Percentiles rank a stretch among this genome's conserved stretches.
Evolutionary conservation across 192 early-diverging fungal genomes (phyloP).

Genomic region (Coemansia biformis): DNA sequence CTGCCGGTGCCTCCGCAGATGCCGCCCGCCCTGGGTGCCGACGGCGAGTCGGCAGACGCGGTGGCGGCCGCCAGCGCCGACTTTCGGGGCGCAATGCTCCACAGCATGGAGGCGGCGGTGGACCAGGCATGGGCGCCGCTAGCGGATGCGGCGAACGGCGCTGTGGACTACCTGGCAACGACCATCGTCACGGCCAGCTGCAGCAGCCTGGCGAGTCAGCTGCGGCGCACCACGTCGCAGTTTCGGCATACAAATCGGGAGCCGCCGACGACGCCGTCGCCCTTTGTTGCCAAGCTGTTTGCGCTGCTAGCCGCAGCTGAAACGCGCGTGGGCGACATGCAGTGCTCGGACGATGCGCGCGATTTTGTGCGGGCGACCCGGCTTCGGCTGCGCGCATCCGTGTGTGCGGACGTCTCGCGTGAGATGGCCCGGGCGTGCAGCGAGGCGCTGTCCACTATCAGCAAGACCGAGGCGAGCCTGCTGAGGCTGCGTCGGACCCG

Average conservation of each 20-base stretch:
- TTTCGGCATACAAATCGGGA: slow-evolving; percentile 37
- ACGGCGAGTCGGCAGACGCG: too few species aligned
- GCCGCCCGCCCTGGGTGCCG: too few species aligned
- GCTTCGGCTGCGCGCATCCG: slow-evolving; percentile 9
- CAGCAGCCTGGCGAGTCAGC: slow-evolving; percentile 21
- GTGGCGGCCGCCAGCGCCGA: too few species aligned
- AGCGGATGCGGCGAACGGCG: background rate
- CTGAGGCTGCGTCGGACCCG: slow-evolving; percentile 11
- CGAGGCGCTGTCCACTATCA: slow-evolving; percentile 38
- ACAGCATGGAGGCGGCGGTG: slow-evolving; percentile 7
- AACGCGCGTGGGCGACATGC: background rate
- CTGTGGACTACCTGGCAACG: slow-evolving; percentile 6
- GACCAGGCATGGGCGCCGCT: slow-evolving; percentile 11
- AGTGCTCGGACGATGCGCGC: background rate
- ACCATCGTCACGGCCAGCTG: slow-evolving; percentile 18
- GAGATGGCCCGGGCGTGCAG: slow-evolving; percentile 17
- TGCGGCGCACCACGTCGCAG: slow-evolving; percentile 43
- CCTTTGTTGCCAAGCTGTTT: slow-evolving; percentile 25
- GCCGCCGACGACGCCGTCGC: slow-evolving; percentile 22
- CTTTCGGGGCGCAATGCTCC: background rate
- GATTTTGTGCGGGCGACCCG: slow-evolving; percentile 1
- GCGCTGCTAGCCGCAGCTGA: slow-evolving; percentile 9
- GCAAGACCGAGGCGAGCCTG: slow-evolving; percentile 46
- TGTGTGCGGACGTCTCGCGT: slow-evolving; percentile 16
- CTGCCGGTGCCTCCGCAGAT: too few species aligned